Base-by-base conservation (phyloP, 78 protist genomes). In the Dictyostelium citrinum region DNA sequence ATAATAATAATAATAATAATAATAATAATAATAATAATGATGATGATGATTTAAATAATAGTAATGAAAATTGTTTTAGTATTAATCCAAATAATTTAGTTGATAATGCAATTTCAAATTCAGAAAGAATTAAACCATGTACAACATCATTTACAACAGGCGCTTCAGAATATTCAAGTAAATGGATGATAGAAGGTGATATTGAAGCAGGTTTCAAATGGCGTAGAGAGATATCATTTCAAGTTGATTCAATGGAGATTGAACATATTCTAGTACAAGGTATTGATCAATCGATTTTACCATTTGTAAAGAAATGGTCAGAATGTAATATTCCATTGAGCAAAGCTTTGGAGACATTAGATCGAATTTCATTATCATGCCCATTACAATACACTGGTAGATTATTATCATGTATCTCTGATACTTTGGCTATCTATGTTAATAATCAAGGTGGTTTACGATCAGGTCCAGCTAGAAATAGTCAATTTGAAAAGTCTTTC, bases 391-490 rank as follows among this genome's bases (percentile, higher is more conserved):
- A 67, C 6, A 67, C 76, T 31, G 86, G 81, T 35, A 39, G 93
- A 20, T 29, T 88, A 29, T 43, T 88, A 17, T 78, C 85, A 7
- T 70, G 78, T 35, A 88, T 88, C 7, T 78, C 86, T 1, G 93
- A 88, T 68, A n/a, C 37, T 2, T n/a, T 88, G 35, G 79, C 80
- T 1, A 68, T 78, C 3, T 88, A 46, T 39, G 78, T 77, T 5
- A 37, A n/a, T 85, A 70, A 82, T 22, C 35, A 27, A 39, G 93
- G 85, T 88, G 93, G 93, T 31, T 33, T 88, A 33, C 39, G 93
- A 6, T 67, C 86, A 2, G 93, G 93, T n/a, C 85, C 84, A 11
- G 85, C 93, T 2, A 58, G 51, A 45, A 58, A 88, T 58, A 14
- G 24, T 5, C 22, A 12, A 5, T 88, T 83, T 77, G 74, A 78